Evolutionary conservation across 352 stramenopile species (phyloP).

Genomic region (Globisporangium emineosum): DNA sequence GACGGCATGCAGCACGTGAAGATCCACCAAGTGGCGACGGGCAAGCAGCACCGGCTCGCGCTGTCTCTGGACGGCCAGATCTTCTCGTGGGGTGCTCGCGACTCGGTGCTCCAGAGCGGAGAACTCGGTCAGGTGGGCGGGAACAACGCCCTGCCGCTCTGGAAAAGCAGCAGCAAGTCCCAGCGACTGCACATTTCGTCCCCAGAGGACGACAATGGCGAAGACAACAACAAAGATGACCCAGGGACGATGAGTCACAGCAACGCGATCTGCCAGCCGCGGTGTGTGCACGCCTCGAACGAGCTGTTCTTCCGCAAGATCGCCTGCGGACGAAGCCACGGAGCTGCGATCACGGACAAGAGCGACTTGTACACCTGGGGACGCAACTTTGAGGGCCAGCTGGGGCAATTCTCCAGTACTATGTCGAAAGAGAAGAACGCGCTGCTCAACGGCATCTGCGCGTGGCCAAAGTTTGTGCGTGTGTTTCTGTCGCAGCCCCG

Average conservation of each 20-base stretch:
- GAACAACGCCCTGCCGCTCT: conserved; percentile 7
- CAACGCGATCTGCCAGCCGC: conserved; percentile 23
- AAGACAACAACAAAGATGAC: background rate
- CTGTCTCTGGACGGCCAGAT: conserved; percentile 60
- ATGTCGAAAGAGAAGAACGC: conserved; percentile 32
- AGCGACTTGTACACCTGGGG: conserved; percentile 90
- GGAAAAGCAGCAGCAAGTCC: conserved; percentile 13
- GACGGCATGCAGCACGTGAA: conserved; percentile 43
- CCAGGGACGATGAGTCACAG: background rate
- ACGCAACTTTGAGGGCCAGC: conserved; percentile 82
- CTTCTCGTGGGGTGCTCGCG: conserved; percentile 54
- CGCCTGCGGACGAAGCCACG: conserved; percentile 71
- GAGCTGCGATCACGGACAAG: conserved; percentile 63
- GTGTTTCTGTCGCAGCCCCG: conserved; percentile 42
- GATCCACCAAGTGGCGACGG: conserved; percentile 50
- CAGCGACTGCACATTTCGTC: conserved; percentile 2
- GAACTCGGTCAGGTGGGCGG: conserved; percentile 39
- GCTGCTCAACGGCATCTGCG: conserved; percentile 51
- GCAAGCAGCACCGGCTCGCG: conserved; percentile 50
- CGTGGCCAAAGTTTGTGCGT: conserved; percentile 74
- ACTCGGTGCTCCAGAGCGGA: conserved; percentile 25
- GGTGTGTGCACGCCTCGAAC: conserved; percentile 33
- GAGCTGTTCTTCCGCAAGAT: conserved; percentile 58
- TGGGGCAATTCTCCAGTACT: conserved; percentile 51
- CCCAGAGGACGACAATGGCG: conserved; percentile 19